Evolutionary conservation across 2,329 filamentous ascomycete genomes (phyloP).

Genomic region (Metarhizium album): DNA sequence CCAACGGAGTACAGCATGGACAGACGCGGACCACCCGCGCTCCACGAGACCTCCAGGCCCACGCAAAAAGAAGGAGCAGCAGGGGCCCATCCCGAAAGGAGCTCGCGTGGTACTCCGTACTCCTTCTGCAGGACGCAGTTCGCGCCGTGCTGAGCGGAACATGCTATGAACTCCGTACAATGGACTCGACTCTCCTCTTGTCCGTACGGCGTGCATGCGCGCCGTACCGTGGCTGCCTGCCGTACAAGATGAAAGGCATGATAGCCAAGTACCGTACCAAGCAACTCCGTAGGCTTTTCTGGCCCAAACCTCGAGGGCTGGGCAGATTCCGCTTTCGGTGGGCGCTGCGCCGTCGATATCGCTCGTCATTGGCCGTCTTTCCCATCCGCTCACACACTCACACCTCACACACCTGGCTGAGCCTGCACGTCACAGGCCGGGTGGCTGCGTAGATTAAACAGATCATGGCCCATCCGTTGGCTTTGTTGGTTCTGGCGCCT

Average conservation of each 20-base stretch:
- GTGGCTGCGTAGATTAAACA: not conserved
- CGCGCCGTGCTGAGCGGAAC: too few species aligned
- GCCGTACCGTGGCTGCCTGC: too few species aligned
- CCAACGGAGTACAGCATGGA: not conserved
- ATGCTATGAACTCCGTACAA: too few species aligned
- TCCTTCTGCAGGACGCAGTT: conserved; percentile 4
- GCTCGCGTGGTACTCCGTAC: conserved; percentile 12
- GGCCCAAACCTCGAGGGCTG: conserved; percentile 1
- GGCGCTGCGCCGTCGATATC: not conserved
- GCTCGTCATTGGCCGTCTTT: not conserved
- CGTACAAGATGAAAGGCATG: not conserved
- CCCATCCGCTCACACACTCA: not conserved
- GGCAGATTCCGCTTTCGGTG: conserved; percentile 2
- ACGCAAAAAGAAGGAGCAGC: not conserved
- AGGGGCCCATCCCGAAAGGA: not conserved
- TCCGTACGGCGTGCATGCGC: not conserved
- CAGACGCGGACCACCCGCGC: not conserved
- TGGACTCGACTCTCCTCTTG: not conserved
- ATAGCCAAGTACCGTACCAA: too few species aligned
- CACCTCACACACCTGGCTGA: too few species aligned
- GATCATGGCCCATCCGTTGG: not conserved
- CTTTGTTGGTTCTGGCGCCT: not conserved
- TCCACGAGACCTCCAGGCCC: conserved; percentile 4
- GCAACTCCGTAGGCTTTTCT: not conserved
- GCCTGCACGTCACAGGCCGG: not conserved